Percentiles rank a stretch among this genome's conserved stretches.
Evolutionary conservation across 2,329 filamentous ascomycete species (phyloP).

Genomic region (Penicillium sp.): DNA sequence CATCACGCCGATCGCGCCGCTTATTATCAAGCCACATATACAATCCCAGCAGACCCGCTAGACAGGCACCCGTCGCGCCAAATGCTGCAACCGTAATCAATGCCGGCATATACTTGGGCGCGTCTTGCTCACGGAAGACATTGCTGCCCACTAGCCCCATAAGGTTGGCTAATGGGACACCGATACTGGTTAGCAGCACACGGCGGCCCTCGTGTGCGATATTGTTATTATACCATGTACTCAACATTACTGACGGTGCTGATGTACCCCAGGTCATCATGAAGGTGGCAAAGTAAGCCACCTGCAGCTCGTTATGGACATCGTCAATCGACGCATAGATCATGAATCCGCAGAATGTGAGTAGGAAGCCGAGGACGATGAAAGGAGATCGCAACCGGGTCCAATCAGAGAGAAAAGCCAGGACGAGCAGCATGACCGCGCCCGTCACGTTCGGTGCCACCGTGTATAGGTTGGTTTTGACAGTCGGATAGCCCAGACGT

Average conservation of each 20-base stretch:
- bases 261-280: slow-evolving; percentile 82
- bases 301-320: slow-evolving; percentile 58
- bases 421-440: slow-evolving; percentile 67
- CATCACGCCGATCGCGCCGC: slow-evolving; percentile 58
- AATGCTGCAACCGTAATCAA: slow-evolving; percentile 55
- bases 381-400: slow-evolving; percentile 70
- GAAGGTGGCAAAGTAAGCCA: slow-evolving; percentile 75
- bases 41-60: slow-evolving; percentile 57
- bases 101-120: slow-evolving; percentile 66
- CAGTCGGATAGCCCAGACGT: slow-evolving; percentile 53
- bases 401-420: slow-evolving; percentile 70
- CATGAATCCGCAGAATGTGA: slow-evolving; percentile 76
- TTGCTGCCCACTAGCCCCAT: slow-evolving; percentile 72
- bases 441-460: slow-evolving; percentile 77
- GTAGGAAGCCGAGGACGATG: slow-evolving; percentile 68
- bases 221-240: slow-evolving; percentile 80
- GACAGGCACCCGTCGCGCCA: slow-evolving; percentile 58
- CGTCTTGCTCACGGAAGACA: slow-evolving; percentile 64
- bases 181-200: slow-evolving; percentile 67
- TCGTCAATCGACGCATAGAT: slow-evolving; percentile 71
- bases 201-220: slow-evolving; percentile 73
- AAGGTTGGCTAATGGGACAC: slow-evolving; percentile 72
- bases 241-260: slow-evolving; percentile 66
- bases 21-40: slow-evolving; percentile 68
- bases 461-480: slow-evolving; percentile 76